phyloP scores from a whole-genome alignment of 1,139 yeast genomes.

The Pichia kudriavzevii region DNA sequence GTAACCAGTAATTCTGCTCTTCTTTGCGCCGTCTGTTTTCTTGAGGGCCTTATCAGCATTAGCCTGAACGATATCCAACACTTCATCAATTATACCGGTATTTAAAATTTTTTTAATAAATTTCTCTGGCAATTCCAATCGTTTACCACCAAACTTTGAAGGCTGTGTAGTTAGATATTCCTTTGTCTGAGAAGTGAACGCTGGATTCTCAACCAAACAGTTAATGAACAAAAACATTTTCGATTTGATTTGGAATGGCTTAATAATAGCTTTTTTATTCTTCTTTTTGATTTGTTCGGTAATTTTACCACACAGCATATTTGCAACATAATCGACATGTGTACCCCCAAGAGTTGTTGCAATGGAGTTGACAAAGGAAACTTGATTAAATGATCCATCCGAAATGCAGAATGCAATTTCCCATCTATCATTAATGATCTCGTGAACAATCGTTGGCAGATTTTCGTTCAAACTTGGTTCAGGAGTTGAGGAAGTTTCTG shows the following conservation, averaged over 20 bases:
- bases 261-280: conserved; percentile 65
- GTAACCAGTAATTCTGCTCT: conserved; percentile 80
- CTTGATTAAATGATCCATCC: conserved; percentile 85
- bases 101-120: conserved; percentile 67
- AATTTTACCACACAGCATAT: conserved; percentile 74
- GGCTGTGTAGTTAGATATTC: conserved; percentile 90
- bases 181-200: conserved; percentile 95
- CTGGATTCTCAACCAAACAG: conserved; percentile 92
- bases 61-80: conserved; percentile 73
- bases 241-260: conserved; percentile 82
- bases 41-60: conserved; percentile 85
- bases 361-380: conserved; percentile 93
- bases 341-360: conserved; percentile 98
- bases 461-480: conserved; percentile 23
- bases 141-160: conserved; percentile 82
- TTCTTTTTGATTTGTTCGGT: conserved; percentile 68
- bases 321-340: conserved; percentile 81
- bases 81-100: conserved; percentile 77
- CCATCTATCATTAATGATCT: conserved; percentile 77
- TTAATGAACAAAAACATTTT: conserved; percentile 88
- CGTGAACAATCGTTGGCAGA: conserved; percentile 70
- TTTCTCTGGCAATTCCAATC: conserved; percentile 59
- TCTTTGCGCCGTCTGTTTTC: conserved; percentile 84
- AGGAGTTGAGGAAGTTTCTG: conserved; percentile 5
- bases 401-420: conserved; percentile 94